A percentile compares a stretch with the other conserved stretches of the same genome.
These are phyloP conservation scores for Saccharomycopsis guyanensis DNA, from an alignment of 805 yeast genomes.

Conservation along the genomic window DNA sequence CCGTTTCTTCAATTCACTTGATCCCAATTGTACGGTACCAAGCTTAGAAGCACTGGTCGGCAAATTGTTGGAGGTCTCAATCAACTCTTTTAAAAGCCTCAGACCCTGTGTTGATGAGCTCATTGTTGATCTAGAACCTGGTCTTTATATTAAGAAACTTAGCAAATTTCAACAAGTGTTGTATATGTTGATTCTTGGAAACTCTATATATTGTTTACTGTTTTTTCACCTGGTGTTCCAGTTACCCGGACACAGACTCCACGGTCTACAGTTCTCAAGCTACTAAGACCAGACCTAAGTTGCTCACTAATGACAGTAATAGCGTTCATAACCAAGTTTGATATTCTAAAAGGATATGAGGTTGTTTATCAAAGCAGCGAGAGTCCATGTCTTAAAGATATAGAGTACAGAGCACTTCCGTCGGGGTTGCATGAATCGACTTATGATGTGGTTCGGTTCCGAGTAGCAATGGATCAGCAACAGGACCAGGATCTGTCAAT, in stretches of 20 bases:
- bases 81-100: slow-evolving; percentile 43
- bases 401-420: slow-evolving; percentile 18
- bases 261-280: too few relatives aligned
- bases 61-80: slow-evolving; percentile 69
- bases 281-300: too few relatives aligned
- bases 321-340: slow-evolving; percentile 18
- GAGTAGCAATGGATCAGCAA: not conserved
- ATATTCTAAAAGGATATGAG: slow-evolving; percentile 13
- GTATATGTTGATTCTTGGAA: too few relatives aligned
- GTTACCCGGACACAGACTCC: too few relatives aligned
- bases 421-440: slow-evolving; percentile 16
- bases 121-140: too few relatives aligned
- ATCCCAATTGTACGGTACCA: slow-evolving; percentile 74
- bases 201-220: too few relatives aligned
- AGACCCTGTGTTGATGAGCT: not conserved
- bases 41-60: slow-evolving; percentile 60
- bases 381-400: not conserved
- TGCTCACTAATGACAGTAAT: too few relatives aligned
- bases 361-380: slow-evolving; percentile 4
- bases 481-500: not conserved
- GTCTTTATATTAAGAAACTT: too few relatives aligned
- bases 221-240: too few relatives aligned
- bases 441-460: slow-evolving; percentile 14
- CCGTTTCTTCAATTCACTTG: slow-evolving; percentile 67
- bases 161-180: too few relatives aligned